Conservation (phyloP, 2,329 filamentous ascomycete genomes). For the Sporothrix curviconia region DNA sequence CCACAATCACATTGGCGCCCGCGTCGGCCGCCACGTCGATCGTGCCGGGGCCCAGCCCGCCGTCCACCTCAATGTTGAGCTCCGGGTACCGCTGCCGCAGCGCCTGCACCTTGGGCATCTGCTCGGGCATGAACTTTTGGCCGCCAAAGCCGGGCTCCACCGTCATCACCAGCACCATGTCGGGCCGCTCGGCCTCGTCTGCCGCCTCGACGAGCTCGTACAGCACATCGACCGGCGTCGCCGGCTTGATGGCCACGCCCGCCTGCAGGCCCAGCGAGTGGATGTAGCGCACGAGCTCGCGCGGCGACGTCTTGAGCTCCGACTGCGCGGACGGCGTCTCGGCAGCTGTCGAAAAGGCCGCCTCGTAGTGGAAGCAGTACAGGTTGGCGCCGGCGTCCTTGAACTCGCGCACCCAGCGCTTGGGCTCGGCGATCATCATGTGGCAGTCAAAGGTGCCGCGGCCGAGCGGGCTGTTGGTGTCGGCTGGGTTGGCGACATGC, state of each 20-base stretch:
- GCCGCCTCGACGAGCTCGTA: constrained; percentile 78
- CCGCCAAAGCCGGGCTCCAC: constrained; percentile 96
- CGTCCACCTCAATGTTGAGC: constrained; percentile 92
- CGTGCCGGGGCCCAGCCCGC: constrained; percentile 78
- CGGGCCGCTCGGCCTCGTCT: constrained; percentile 70
- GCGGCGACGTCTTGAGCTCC: constrained; percentile 58
- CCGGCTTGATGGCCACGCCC: constrained; percentile 92
- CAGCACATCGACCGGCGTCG: constrained; percentile 82
- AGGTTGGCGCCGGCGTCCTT: constrained; percentile 89
- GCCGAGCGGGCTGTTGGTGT: constrained; percentile 51
- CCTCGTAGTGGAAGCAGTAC: constrained; percentile 99
- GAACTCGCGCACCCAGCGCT: constrained; percentile 97
- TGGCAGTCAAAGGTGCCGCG: constrained; percentile 98
- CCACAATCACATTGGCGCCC: constrained; percentile 96
- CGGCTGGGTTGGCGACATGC: constrained; percentile 63
- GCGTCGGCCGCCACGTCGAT: constrained; percentile 93
- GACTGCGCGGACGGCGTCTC: constrained; percentile 65
- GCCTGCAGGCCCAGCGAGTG: constrained; percentile 83
- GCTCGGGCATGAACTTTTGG: constrained; percentile 96
- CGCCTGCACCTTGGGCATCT: constrained; percentile 86
- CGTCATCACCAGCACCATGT: constrained; percentile 99
- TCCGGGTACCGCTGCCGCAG: constrained; percentile 80
- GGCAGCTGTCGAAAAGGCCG: constrained; percentile 80
- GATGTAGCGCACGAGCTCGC: constrained; percentile 82
- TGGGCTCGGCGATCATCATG: constrained; percentile 99